A percentile compares a stretch with the other conserved stretches of the same genome.
These are phyloP conservation scores for Hansenula sp. DNA, from an alignment of 1,139 yeast genomes.

Conservation along the genomic window DNA sequence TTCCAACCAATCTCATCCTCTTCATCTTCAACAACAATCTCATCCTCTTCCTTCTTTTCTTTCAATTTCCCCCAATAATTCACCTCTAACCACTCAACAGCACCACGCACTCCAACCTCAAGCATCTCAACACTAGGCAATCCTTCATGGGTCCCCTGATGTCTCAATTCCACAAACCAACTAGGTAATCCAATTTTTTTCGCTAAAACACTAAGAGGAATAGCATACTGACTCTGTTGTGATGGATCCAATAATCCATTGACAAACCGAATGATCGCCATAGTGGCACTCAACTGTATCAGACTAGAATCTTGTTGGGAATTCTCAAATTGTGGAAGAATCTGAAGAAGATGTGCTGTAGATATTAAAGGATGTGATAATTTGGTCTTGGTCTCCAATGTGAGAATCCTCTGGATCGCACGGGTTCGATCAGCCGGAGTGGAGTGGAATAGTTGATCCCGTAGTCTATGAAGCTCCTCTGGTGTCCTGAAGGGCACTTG, in stretches of 20 bases:
- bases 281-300: slow-evolving; percentile 53
- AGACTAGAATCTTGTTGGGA: slow-evolving; percentile 4
- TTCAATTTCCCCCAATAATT: slow-evolving; percentile 61
- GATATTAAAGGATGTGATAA: slow-evolving; percentile 79
- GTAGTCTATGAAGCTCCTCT: background rate
- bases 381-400: slow-evolving; percentile 62
- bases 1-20: slow-evolving; percentile 22
- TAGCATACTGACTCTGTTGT: slow-evolving; percentile 75
- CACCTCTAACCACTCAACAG: slow-evolving; percentile 69
- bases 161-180: slow-evolving; percentile 85
- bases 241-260: slow-evolving; percentile 87
- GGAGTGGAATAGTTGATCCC: background rate
- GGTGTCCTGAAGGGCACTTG: background rate
- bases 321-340: slow-evolving; percentile 22
- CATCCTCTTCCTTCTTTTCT: slow-evolving; percentile 24
- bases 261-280: slow-evolving; percentile 82
- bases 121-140: slow-evolving; percentile 70
- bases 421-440: background rate
- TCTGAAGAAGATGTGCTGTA: slow-evolving; percentile 54
- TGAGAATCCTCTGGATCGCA: slow-evolving; percentile 38
- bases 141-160: slow-evolving; percentile 86
- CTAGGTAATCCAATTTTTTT: slow-evolving; percentile 65
- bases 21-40: slow-evolving; percentile 24
- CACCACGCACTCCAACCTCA: slow-evolving; percentile 51
- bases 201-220: slow-evolving; percentile 77